These are phyloP conservation scores for Picochlorum sp. DNA, from an alignment of 139 green algal genomes.

Conservation along the genomic window DNA sequence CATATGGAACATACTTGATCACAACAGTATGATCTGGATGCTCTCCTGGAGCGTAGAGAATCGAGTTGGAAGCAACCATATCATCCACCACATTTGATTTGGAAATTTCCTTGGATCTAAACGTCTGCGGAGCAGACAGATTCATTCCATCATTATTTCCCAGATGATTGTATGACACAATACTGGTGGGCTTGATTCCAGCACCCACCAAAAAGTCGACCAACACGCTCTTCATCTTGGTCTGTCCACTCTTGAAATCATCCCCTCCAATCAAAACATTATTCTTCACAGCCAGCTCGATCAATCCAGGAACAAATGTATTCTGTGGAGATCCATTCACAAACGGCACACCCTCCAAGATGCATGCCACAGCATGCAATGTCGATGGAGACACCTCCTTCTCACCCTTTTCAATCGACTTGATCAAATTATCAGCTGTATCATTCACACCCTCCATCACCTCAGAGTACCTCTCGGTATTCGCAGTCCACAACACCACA, in stretches of 20 bases:
- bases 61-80: conserved; percentile 90
- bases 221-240: conserved; percentile 97
- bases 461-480: conserved; percentile 95
- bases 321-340: conserved; percentile 98
- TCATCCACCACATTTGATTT: conserved; percentile 99
- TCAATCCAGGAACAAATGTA: conserved; percentile 87
- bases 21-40: conserved; percentile 97
- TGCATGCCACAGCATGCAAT: conserved; percentile 85
- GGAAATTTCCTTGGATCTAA: conserved; percentile 91
- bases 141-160: conserved; percentile 99
- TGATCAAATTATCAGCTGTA: conserved; percentile 86
- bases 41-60: conserved; percentile 91
- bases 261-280: conserved; percentile 94
- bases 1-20: conserved; percentile 99
- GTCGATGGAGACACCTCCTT: conserved; percentile 90
- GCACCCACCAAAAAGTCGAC: conserved; percentile 96
- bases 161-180: conserved; percentile 99
- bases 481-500: conserved; percentile 98
- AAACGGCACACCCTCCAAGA: conserved; percentile 91
- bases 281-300: conserved; percentile 65
- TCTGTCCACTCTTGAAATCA: conserved; percentile 98
- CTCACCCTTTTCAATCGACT: conserved; percentile 73
- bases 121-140: conserved; percentile 85
- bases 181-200: conserved; percentile 94
- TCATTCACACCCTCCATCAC: conserved; percentile 89